Evolutionary conservation across 1,284 basidiomycete species (phyloP), one percentile per base, ranked within the genome.

Genomic region (Leccinum variabile): DNA sequence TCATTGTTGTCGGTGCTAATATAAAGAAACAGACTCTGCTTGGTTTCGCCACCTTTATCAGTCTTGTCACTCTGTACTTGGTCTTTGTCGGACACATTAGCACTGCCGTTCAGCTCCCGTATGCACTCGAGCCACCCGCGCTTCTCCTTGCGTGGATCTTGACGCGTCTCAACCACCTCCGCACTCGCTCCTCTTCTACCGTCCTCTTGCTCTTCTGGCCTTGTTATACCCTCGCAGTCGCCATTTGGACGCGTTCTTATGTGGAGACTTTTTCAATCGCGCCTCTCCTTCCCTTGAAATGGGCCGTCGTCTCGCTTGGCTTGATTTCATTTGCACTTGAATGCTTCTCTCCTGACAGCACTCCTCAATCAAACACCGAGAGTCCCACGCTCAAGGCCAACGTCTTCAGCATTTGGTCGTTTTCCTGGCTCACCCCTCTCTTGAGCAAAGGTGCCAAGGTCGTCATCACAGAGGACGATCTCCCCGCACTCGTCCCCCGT

Each of bases 171-270:
- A 95, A 94, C 70, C 94, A 97, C 75, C 85, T 85, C 46, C 87
- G 89, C n/a, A 85, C 88, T 1, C 84, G 88, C 14, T 83, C 84
- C 9, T 91, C 95, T 0, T 95, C 94, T 0, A 84, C 91, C 0
- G 75, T 88, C 25, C 77, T 95, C 32, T 83, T 98, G 25, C 77
- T 97, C 57, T 95, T 94, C 76, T 97, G 92, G 90, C 91, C 95
- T 0, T 58, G 83, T 3, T 93, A 95, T 69, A 61, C 85, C 10
- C 33, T 84, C 22, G 78, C 80, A 0, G 71, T 86, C 1, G 70
- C 79, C 4, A 73, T 94, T 28, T 87, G 89, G 82, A 78, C 88
- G 0, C 83, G 92, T 4, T 92, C 93, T 0, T 71, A 71, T 41
- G 3, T 39, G 8, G 60, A 63, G 22, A 57, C 39, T 8, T 68